phyloP scores from a whole-genome alignment of 2,329 filamentous ascomycete genomes.

The Ascochyta pisi region DNA sequence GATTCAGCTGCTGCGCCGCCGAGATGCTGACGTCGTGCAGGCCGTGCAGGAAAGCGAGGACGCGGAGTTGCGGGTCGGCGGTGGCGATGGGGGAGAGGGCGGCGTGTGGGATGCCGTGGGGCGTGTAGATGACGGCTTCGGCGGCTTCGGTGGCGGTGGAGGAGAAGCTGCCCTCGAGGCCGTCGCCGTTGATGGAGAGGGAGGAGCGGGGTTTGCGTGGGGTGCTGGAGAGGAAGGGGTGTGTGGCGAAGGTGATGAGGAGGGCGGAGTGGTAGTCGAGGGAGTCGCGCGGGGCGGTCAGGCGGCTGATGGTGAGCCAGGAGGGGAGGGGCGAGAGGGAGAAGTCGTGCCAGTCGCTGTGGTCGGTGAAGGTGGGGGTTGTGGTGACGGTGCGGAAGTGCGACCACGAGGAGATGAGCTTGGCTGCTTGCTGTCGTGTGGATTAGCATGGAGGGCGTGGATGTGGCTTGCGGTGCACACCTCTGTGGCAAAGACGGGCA shows the following conservation, averaged over 20 bases:
- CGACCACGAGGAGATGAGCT: constrained; percentile 63
- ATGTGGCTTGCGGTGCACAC: constrained; percentile 26
- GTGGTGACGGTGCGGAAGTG: constrained; percentile 65
- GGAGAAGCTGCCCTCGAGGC: constrained; percentile 28
- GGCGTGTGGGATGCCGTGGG: constrained; percentile 63
- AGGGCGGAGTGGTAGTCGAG: constrained; percentile 66
- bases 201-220: constrained; percentile 40
- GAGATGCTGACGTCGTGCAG: constrained; percentile 66
- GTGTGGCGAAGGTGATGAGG: constrained; percentile 61
- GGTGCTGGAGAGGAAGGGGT: constrained; percentile 37
- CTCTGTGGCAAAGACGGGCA: constrained; percentile 66
- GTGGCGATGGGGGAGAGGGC: constrained; percentile 55
- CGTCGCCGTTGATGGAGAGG: constrained; percentile 41
- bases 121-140: constrained; percentile 69
- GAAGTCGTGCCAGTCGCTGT: constrained; percentile 55
- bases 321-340: constrained; percentile 58
- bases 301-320: constrained; percentile 67
- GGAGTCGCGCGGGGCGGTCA: constrained; percentile 61
- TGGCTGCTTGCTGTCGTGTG: constrained; percentile 59
- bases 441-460: background rate
- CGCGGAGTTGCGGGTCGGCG: constrained; percentile 55
- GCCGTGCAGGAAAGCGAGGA: constrained; percentile 68
- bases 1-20: constrained; percentile 64
- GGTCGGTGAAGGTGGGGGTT: constrained; percentile 54
- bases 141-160: constrained; percentile 37